phyloP scores from a whole-genome alignment of 805 yeast species.

The Kregervanrija delftensis region DNA sequence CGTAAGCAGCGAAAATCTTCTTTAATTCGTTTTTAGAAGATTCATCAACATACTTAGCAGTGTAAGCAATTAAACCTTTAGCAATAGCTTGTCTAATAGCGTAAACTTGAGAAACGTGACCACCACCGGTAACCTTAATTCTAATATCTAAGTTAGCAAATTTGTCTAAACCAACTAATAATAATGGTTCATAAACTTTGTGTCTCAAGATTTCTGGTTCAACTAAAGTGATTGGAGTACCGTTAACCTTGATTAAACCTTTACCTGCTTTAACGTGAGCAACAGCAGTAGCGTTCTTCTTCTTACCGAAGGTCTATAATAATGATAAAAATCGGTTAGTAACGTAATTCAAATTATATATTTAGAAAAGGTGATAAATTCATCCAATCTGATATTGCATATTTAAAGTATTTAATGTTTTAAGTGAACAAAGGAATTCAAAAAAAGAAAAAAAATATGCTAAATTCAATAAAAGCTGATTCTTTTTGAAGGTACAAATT shows the following conservation, averaged over 20 bases:
- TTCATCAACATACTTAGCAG: slow-evolving; percentile 99
- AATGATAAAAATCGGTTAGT: slow-evolving; percentile 12
- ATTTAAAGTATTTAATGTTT: too few species aligned
- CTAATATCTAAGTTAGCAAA: slow-evolving; percentile 98
- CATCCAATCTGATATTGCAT: too few species aligned
- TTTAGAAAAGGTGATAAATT: background rate
- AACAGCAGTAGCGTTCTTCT: slow-evolving; percentile 99
- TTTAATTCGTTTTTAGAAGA: slow-evolving; percentile 99
- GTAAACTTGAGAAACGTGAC: slow-evolving; percentile 99
- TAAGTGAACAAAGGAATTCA: background rate
- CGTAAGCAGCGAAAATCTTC: slow-evolving; percentile 95
- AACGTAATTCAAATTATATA: background rate
- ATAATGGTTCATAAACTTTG: slow-evolving; percentile 99
- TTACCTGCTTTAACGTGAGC: slow-evolving; percentile 99
- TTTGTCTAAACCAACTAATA: slow-evolving; percentile 97
- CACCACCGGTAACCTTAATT: slow-evolving; percentile 99
- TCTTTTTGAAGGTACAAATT: background rate
- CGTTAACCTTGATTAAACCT: slow-evolving; percentile 99
- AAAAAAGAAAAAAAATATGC: too few species aligned
- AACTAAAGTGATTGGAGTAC: slow-evolving; percentile 98
- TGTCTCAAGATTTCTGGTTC: slow-evolving; percentile 98
- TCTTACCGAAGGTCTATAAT: slow-evolving; percentile 95
- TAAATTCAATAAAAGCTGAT: too few species aligned
- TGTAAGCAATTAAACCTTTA: slow-evolving; percentile 98
- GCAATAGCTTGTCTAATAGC: slow-evolving; percentile 99